Evolutionary conservation across 345 rosid species (phyloP), one percentile per base, ranked within the genome.

Genomic region (Dovyalis caffra): DNA sequence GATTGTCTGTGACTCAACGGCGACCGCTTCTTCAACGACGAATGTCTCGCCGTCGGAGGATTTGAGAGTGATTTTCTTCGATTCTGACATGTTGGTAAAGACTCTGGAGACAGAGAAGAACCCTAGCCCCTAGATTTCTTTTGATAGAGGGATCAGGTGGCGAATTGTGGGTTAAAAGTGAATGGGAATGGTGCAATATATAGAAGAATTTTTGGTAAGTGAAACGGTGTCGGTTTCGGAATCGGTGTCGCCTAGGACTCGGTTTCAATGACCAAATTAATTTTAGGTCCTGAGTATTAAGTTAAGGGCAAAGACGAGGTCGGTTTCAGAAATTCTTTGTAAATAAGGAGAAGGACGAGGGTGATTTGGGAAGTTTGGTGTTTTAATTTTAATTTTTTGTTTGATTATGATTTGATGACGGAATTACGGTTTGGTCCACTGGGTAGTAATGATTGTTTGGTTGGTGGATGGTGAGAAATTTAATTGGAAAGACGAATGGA

Each of bases 41-140:
- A 93, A 91, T 0, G 86, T 51, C 79, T 85, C 91, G 10, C 91
- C 89, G 56, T 93, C 95, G 61, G 89, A 90, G 57, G 92, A 88
- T 72, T 65, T 87, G 38, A 90, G 73, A 23, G 72, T 64, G 21
- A 90, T 72, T 67, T 78, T 90, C 80, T 78, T 86, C 25, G 68
- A 5, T 1, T n/a, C 37, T 40, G 77, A 67, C 81, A 68, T 73
- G 45, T 38, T 68, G 8, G 37, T 10, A 20, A 37, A 57, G 37
- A 62, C 8, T 8, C 9, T 65, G 11, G 5, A 21, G 51, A 63
- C 15, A 37, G 25, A 31, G 1, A 4, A 32, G 64, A 73, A 51
- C 25, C 70, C 77, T 49, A 32, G 29, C 58, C 58, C 23, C 20
- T 25, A 12, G 38, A 37, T 38, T 21, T 25, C n/a, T 4, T 25